These are phyloP conservation scores for Pleurotus ostreatus DNA, from an alignment of 768 basidiomycete species.

Conservation along the genomic window DNA sequence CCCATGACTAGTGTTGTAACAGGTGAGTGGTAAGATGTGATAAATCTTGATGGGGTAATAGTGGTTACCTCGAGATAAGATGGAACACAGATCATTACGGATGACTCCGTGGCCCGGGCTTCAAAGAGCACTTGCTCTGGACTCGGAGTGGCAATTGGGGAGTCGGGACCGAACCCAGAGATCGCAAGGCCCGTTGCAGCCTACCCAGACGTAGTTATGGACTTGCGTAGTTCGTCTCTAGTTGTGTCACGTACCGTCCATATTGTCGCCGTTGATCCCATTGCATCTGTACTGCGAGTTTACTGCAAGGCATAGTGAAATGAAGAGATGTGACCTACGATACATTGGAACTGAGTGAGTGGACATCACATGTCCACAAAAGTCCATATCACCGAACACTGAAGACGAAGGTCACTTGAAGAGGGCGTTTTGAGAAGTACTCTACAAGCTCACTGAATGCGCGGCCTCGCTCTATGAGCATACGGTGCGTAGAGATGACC, in stretches of 20 bases:
- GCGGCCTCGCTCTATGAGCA: slow-evolving; percentile 11
- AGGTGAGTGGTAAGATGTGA: background rate
- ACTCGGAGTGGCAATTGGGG: slow-evolving; percentile 13
- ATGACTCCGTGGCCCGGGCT: slow-evolving; percentile 7
- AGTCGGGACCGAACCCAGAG: slow-evolving; percentile 19
- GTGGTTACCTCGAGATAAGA: slow-evolving; percentile 19
- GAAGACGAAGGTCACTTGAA: background rate
- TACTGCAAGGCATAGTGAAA: background rate
- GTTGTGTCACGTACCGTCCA: slow-evolving; percentile 10
- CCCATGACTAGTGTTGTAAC: slow-evolving; percentile 17
- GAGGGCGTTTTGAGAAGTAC: background rate
- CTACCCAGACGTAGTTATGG: background rate
- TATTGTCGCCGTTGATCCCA: slow-evolving; percentile 10
- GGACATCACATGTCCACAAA: slow-evolving; percentile 17
- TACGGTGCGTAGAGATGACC: slow-evolving; percentile 14
- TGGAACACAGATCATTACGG: slow-evolving; percentile 13
- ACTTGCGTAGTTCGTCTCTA: background rate
- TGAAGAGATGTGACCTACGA: slow-evolving; percentile 11
- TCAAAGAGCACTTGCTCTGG: slow-evolving; percentile 15
- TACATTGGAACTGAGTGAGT: slow-evolving; percentile 18
- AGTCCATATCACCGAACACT: slow-evolving; percentile 21
- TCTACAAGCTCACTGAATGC: background rate
- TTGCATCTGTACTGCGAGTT: slow-evolving; percentile 16
- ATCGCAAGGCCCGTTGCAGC: slow-evolving; percentile 10
- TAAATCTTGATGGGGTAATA: background rate